Percentiles rank a stretch among this genome's conserved stretches.
Conservation (phyloP, 768 basidiomycete genomes). For the Lentinula raphanica region DNA sequence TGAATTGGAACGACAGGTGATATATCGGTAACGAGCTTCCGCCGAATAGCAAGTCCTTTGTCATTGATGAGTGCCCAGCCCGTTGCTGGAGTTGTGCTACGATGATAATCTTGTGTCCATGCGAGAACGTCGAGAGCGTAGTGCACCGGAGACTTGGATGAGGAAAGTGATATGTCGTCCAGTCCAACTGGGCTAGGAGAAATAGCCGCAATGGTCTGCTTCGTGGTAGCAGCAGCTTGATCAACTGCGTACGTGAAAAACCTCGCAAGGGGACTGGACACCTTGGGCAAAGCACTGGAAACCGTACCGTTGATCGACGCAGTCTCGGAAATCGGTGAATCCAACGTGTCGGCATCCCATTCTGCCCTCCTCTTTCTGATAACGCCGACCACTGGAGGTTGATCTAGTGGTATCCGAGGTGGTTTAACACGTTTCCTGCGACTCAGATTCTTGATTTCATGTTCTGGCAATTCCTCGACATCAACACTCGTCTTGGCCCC, state of each 20-base stretch:
- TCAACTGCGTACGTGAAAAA: slow-evolving; percentile 75
- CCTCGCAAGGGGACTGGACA: slow-evolving; percentile 63
- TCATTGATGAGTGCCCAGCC: slow-evolving; percentile 79
- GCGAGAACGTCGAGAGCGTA: slow-evolving; percentile 78
- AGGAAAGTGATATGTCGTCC: slow-evolving; percentile 38
- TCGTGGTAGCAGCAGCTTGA: slow-evolving; percentile 67
- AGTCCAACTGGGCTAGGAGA: slow-evolving; percentile 47
- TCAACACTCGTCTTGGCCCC: slow-evolving; percentile 82
- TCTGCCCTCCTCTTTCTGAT: slow-evolving; percentile 68
- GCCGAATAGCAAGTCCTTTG: slow-evolving; percentile 41
- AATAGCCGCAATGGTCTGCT: slow-evolving; percentile 74
- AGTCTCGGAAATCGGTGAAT: slow-evolving; percentile 14
- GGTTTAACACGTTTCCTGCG: slow-evolving; percentile 87
- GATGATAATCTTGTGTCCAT: slow-evolving; percentile 72
- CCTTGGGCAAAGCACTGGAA: slow-evolving; percentile 41
- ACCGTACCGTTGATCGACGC: slow-evolving; percentile 10
- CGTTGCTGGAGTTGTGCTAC: slow-evolving; percentile 38
- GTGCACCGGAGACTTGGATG: slow-evolving; percentile 68
- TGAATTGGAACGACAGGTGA: slow-evolving; percentile 81
- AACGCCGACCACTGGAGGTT: slow-evolving; percentile 75
- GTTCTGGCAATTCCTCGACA: slow-evolving; percentile 80
- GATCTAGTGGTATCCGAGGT: slow-evolving; percentile 84
- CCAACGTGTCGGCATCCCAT: slow-evolving; percentile 55
- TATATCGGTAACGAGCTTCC: slow-evolving; percentile 69
- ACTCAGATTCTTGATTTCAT: slow-evolving; percentile 76